These are phyloP conservation scores for Suillus clintonianus DNA, from an alignment of 768 basidiomycete species.

Conservation along the genomic window DNA sequence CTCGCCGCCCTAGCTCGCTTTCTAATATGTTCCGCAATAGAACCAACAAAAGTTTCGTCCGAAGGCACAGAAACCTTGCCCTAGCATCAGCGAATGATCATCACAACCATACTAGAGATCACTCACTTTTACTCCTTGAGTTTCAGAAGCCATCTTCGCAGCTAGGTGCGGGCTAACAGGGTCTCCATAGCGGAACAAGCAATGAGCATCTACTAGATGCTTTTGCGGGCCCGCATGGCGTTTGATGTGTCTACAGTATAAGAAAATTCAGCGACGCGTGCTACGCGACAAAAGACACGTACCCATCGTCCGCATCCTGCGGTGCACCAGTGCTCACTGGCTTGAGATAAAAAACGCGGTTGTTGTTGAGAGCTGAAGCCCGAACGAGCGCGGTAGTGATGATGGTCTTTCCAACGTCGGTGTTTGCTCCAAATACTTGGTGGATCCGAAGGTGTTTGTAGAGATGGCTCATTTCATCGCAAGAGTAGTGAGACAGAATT, in stretches of 20 bases:
- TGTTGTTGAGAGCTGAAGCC: constrained; percentile 62
- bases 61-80: constrained; percentile 45
- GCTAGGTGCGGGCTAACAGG: constrained; percentile 96
- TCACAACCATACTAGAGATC: constrained; percentile 7
- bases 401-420: constrained; percentile 94
- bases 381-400: constrained; percentile 82
- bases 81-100: constrained; percentile 5
- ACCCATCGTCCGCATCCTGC: constrained; percentile 86
- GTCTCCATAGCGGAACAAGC: constrained; percentile 81
- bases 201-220: constrained; percentile 56
- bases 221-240: constrained; percentile 46
- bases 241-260: constrained; percentile 59
- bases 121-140: constrained; percentile 31
- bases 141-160: constrained; percentile 48
- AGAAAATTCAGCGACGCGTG: constrained; percentile 2
- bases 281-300: constrained; percentile 18
- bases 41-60: constrained; percentile 64
- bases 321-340: constrained; percentile 88
- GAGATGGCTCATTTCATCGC: constrained; percentile 68
- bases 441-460: constrained; percentile 85
- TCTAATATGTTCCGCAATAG: constrained; percentile 65
- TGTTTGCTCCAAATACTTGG: constrained; percentile 95
- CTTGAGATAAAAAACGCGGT: constrained; percentile 72
- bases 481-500: neutral
- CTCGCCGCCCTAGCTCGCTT: constrained; percentile 42